phyloP scores from a whole-genome alignment of 148 eudicot genomes.

The Chenopodium quinoa region DNA sequence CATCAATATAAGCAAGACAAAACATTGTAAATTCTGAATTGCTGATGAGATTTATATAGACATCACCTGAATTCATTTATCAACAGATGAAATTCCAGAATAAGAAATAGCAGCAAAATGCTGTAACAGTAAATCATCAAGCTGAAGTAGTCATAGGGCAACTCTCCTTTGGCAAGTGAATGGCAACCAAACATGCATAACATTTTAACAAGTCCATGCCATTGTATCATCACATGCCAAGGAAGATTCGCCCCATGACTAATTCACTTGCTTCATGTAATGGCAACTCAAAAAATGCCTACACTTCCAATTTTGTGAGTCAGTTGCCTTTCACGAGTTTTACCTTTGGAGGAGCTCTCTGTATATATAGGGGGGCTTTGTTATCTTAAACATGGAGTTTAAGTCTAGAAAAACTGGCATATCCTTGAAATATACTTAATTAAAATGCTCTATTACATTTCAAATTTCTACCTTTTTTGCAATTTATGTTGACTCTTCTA shows the following conservation, averaged over 20 bases:
- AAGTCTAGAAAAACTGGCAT: neutral
- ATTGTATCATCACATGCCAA: conserved; percentile 9
- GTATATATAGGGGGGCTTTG: neutral
- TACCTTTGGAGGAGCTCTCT: neutral
- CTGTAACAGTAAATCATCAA: neutral
- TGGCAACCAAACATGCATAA: neutral
- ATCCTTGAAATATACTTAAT: neutral
- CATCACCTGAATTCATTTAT: neutral
- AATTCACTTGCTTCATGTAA: neutral
- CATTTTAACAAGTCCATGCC: neutral
- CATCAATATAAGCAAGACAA: neutral
- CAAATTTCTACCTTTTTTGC: neutral
- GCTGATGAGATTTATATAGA: too few species aligned
- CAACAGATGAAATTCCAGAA: neutral
- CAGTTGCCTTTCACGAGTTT: neutral
- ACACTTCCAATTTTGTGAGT: neutral
- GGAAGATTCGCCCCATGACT: conserved; percentile 13
- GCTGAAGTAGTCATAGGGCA: conserved; percentile 16
- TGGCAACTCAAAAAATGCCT: neutral
- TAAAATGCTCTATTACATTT: neutral
- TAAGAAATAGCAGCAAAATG: neutral
- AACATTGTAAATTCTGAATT: neutral
- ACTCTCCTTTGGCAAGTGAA: conserved; percentile 21
- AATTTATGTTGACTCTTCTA: neutral
- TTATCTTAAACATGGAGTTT: neutral